Base-by-base conservation (phyloP, 306 rosid genomes). In the Lotus japonicus region DNA sequence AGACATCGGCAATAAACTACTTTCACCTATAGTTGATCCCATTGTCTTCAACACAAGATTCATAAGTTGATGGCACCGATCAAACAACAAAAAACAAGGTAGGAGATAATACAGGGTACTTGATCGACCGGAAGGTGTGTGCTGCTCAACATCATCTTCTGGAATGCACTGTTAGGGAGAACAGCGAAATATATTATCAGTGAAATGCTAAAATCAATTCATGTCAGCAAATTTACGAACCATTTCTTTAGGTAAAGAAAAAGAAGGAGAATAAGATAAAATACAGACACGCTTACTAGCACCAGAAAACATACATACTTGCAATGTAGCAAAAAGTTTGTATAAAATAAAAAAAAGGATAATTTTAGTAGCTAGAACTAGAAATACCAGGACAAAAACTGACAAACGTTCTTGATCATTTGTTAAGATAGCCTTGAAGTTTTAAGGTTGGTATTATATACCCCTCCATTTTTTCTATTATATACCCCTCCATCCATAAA, bases 61-160 rank as follows among this genome's bases (percentile, higher is more conserved):
- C 83, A 83, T 73, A 60, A 88, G 88, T 77, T 78, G 59, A 72
- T 77, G 85, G 83, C 88, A 76, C 64, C 76, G 84, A 66, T 80
- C 85, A 71, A 91, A 88, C 83, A 91, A 68, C 79, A 83, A 61
- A 77, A 83, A 86, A 60, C 96, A 91, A 64, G 97, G 97, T 17
- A 78, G 58, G 45, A 84, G 52, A 77, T 83, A 88, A 54, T 9
- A 68, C 43, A 36, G 55, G 28, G 81, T 39, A 26, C 52, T 80
- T 43, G 14, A 74, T 52, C 6, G 73, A 74, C 19, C 44, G 71
- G 85, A 66, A 11, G 67, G 46, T 2, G 60, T 28, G 54, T 11
- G 35, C 59, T 52, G 71, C 54, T 64, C 74, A n/a, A 62, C 75
- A 43, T 70, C 80, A 64, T 74, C 78, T 66, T 85, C 77, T 17